These are phyloP conservation scores for Sporisorium graminicola DNA, from an alignment of 1,284 basidiomycete genomes.

Conservation along the genomic window DNA sequence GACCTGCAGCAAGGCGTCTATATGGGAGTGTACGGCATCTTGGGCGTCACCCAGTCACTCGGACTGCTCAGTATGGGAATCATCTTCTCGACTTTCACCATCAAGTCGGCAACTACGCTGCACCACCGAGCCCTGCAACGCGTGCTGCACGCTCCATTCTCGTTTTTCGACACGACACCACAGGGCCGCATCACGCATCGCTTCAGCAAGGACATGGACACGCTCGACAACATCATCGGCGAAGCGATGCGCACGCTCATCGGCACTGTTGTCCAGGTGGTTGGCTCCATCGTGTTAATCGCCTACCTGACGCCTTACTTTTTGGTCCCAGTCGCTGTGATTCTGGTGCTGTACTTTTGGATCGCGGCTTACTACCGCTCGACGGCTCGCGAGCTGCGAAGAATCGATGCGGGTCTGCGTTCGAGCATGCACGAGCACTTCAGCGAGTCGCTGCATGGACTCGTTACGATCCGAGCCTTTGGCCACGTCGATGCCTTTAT, in stretches of 20 bases:
- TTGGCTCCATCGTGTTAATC: slow-evolving; percentile 83
- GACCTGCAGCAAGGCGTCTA: slow-evolving; percentile 35
- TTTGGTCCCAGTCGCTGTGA: slow-evolving; percentile 76
- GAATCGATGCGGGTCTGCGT: slow-evolving; percentile 40
- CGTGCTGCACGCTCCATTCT: slow-evolving; percentile 47
- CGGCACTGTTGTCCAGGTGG: slow-evolving; percentile 76
- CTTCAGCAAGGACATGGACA: slow-evolving; percentile 66
- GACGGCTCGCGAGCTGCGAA: slow-evolving; percentile 34
- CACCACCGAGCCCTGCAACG: slow-evolving; percentile 34
- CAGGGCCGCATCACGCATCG: slow-evolving; percentile 54
- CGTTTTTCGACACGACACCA: slow-evolving; percentile 57
- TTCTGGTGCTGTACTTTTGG: slow-evolving; percentile 73
- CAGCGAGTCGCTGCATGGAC: slow-evolving; percentile 45
- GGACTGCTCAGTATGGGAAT: slow-evolving; percentile 50
- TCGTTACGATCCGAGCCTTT: slow-evolving; percentile 42
- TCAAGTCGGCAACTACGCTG: slow-evolving; percentile 27
- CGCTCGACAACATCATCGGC: slow-evolving; percentile 67
- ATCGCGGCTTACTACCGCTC: slow-evolving; percentile 45
- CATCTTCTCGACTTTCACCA: slow-evolving; percentile 38
- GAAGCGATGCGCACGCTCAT: slow-evolving; percentile 83
- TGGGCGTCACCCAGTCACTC: slow-evolving; percentile 36
- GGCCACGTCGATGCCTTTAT: slow-evolving; percentile 29
- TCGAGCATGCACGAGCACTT: slow-evolving; percentile 54
- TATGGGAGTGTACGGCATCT: slow-evolving; percentile 49
- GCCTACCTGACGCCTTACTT: slow-evolving; percentile 85